Conservation (phyloP, 768 basidiomycete species). For the Cystobasidiopsis lactophilus region DNA sequence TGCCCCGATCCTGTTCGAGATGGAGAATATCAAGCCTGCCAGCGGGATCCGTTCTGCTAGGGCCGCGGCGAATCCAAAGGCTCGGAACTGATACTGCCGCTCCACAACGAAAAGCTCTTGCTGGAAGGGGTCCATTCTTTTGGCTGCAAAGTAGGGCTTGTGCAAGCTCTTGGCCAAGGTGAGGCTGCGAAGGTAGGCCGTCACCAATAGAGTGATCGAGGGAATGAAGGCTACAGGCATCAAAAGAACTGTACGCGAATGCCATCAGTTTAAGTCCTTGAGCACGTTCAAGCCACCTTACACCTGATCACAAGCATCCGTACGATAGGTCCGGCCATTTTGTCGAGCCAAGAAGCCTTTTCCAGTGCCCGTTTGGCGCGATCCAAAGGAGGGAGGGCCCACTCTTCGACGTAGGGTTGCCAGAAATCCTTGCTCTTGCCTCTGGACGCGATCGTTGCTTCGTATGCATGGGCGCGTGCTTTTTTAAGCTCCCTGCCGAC, state of each 20-base stretch:
- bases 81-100: constrained; percentile 18
- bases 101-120: constrained; percentile 19
- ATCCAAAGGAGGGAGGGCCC: constrained; percentile 16
- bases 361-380: constrained; percentile 12
- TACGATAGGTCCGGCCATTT: constrained; percentile 10
- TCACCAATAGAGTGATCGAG: constrained; percentile 10
- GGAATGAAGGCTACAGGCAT: constrained; percentile 18
- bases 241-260: constrained; percentile 14
- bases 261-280: not conserved
- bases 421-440: constrained; percentile 18
- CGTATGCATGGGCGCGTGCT: constrained; percentile 15
- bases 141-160: constrained; percentile 26
- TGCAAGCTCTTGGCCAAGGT: constrained; percentile 24
- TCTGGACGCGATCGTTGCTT: constrained; percentile 13
- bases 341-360: constrained; percentile 12
- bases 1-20: constrained; percentile 27
- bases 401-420: constrained; percentile 19
- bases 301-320: constrained; percentile 13
- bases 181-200: constrained; percentile 12
- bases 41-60: constrained; percentile 27
- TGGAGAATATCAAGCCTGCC: constrained; percentile 26
- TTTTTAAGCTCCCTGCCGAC: constrained; percentile 13
- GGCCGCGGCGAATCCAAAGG: constrained; percentile 27
- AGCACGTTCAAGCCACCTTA: not conserved
- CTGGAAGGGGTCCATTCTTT: constrained; percentile 22